These are phyloP conservation scores for Fusarium circinatum DNA, from an alignment of 2,329 filamentous ascomycete genomes.

Conservation along the genomic window DNA sequence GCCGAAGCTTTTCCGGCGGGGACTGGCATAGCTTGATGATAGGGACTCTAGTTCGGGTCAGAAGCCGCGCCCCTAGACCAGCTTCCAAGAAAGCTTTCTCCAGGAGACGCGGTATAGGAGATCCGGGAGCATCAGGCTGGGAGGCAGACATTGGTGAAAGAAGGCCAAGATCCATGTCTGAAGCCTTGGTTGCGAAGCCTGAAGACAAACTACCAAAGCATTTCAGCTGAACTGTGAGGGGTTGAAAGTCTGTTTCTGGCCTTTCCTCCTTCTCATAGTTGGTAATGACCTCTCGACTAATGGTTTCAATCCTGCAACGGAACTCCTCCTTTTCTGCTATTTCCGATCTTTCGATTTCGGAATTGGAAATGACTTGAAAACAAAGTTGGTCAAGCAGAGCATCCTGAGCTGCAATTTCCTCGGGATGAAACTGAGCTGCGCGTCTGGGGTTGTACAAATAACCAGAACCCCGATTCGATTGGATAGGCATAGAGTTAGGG, in stretches of 20 bases:
- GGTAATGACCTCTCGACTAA: constrained; percentile 70
- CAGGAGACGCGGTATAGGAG: constrained; percentile 76
- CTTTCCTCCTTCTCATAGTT: constrained; percentile 59
- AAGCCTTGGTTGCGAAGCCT: constrained; percentile 87
- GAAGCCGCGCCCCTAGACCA: constrained; percentile 79
- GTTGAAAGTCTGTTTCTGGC: constrained; percentile 58
- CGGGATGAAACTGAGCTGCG: constrained; percentile 48
- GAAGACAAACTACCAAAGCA: constrained; percentile 87
- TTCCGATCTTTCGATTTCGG: constrained; percentile 72
- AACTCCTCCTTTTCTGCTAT: constrained; percentile 78
- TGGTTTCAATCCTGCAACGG: constrained; percentile 69
- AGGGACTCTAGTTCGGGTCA: constrained; percentile 83
- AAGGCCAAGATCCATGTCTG: constrained; percentile 89
- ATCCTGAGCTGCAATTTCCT: constrained; percentile 61
- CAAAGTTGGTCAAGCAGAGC: constrained; percentile 61
- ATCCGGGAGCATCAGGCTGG: constrained; percentile 64
- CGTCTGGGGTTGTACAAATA: constrained; percentile 39
- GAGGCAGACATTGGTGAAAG: constrained; percentile 70
- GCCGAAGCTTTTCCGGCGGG: constrained; percentile 69
- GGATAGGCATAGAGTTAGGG: constrained; percentile 9
- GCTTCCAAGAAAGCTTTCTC: constrained; percentile 78
- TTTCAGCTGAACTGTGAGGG: constrained; percentile 71
- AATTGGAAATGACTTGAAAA: constrained; percentile 57
- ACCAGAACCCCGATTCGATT: constrained; percentile 22
- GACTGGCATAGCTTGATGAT: constrained; percentile 88